Percentiles rank a stretch among this genome's conserved stretches.
Evolutionary conservation across 371 early-diverging fungal genomes (phyloP).

Genomic region (Apophysomyces elegans): DNA sequence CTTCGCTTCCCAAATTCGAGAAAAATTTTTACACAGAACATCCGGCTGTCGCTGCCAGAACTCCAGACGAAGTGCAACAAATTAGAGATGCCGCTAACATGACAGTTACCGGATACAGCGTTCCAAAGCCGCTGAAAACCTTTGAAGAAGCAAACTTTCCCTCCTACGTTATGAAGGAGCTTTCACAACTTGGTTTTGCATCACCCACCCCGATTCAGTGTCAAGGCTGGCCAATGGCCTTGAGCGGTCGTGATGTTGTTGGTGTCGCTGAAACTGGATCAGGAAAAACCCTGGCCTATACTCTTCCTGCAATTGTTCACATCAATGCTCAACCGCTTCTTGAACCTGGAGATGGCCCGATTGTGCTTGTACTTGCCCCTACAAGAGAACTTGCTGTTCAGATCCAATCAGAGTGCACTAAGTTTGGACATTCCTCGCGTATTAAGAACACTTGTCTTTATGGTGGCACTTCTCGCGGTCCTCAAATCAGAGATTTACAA

Average conservation of each 20-base stretch:
- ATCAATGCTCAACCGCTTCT: constrained; percentile 97
- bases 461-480: constrained; percentile 96
- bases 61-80: constrained; percentile 62
- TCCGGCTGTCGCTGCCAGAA: constrained; percentile 62
- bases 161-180: constrained; percentile 83
- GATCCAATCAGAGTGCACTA: constrained; percentile 92
- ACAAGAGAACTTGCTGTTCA: constrained; percentile 95
- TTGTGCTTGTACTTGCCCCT: constrained; percentile 93
- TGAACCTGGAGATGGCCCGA: constrained; percentile 96
- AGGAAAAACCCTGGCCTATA: constrained; percentile 98
- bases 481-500: constrained; percentile 91
- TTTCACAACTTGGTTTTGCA: constrained; percentile 84
- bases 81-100: constrained; percentile 73
- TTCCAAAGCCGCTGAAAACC: constrained; percentile 81
- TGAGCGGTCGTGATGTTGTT: constrained; percentile 97
- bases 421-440: constrained; percentile 86
- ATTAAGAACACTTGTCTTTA: constrained; percentile 96
- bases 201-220: constrained; percentile 98
- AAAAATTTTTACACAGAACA: constrained; percentile 94
- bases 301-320: constrained; percentile 97
- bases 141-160: constrained; percentile 90
- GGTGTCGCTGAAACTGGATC: constrained; percentile 99
- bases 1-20: constrained; percentile 78
- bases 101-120: constrained; percentile 70
- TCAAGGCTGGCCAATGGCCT: constrained; percentile 99